Base-by-base conservation (phyloP, 305 asterid genomes). In the Solanum hybrid region DNA sequence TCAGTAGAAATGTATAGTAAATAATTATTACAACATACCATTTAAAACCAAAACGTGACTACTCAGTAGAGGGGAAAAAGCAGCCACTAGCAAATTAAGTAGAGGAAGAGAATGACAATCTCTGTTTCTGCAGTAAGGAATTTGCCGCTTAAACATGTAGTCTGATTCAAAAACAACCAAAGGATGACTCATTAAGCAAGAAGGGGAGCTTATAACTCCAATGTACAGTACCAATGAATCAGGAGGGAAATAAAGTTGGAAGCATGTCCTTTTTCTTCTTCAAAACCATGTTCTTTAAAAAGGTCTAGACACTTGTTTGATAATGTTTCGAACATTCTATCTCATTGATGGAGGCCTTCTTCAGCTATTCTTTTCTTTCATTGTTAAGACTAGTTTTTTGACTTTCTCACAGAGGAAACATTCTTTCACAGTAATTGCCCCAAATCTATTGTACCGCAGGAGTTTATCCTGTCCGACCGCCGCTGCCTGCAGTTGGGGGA, bases 381-480 rank as follows among this genome's bases (percentile, higher is more conserved):
- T 56, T 51, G 34, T 51, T 12, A 20, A 51, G 42, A 20, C 29
- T 84, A 51, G 17, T 12, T 20, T 84, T 84, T 73, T 85, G n/a
- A 29, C 75, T 20, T 84, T 31, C 87, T 85, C 51, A 29, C 75
- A 56, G 66, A 22, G 40, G 73, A 51, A n/a, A 84, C 42, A 51
- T 82, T 42, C 7, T 82, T 40, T 82, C 37, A 27, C 73, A 29
- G 5, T 31, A 85, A 60, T 56, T 56, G 0, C 12, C 14, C 37
- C 12, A 75, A 51, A 34, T 71, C 32, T n/a, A 35, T 85, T 51
- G 75, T 88, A 87, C 17, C 6, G 40, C 86, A 96, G 99, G 98
- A 89, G 98, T 95, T 34, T 97, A 97, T 92, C 99, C 99, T 42
- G 98, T 97, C 91, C 93, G 98, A 92, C 99, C 99, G 10, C 93